Evolutionary conservation across 495 filamentous ascomycete genomes (phyloP).

Genomic region (Bryoglossum gracile): DNA sequence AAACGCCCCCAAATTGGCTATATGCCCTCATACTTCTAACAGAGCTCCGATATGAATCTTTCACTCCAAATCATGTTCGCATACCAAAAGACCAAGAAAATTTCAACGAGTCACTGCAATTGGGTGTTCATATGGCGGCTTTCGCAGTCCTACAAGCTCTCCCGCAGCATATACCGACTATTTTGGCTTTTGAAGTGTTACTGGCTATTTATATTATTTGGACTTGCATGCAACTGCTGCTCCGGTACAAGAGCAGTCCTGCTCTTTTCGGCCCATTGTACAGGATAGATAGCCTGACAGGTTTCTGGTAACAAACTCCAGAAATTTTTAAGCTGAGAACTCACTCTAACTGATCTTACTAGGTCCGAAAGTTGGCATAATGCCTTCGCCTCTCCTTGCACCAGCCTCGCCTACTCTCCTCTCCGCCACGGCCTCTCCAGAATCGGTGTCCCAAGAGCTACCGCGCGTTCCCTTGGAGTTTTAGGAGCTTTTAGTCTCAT

Average conservation of each 20-base stretch:
- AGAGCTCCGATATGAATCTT: conserved; percentile 34
- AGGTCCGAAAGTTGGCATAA: conserved; percentile 35
- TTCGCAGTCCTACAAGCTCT: conserved; percentile 28
- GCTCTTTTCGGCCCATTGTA: conserved; percentile 34
- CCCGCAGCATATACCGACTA: conserved; percentile 24
- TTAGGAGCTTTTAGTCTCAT: conserved; percentile 30
- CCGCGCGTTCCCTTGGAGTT: conserved; percentile 27
- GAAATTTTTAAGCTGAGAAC: not conserved
- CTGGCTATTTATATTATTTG: conserved; percentile 33
- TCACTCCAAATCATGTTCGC: conserved; percentile 32
- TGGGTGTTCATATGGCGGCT: conserved; percentile 23
- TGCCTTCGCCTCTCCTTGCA: conserved; percentile 31
- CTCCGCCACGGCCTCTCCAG: conserved; percentile 21
- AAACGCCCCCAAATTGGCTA: conserved; percentile 23
- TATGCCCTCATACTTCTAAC: conserved; percentile 27
- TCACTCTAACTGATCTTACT: conserved; percentile 6
- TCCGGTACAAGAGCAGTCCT: conserved; percentile 30
- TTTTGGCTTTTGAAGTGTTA: conserved; percentile 31
- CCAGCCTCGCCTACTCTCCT: conserved; percentile 27
- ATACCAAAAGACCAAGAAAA: conserved; percentile 28
- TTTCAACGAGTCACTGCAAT: conserved; percentile 26
- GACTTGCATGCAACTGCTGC: conserved; percentile 29
- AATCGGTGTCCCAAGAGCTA: conserved; percentile 23
- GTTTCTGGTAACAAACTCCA: conserved; percentile 26
- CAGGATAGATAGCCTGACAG: conserved; percentile 27